Conservation (phyloP, 345 rosid genomes). For the Aurinia saxatilis region DNA sequence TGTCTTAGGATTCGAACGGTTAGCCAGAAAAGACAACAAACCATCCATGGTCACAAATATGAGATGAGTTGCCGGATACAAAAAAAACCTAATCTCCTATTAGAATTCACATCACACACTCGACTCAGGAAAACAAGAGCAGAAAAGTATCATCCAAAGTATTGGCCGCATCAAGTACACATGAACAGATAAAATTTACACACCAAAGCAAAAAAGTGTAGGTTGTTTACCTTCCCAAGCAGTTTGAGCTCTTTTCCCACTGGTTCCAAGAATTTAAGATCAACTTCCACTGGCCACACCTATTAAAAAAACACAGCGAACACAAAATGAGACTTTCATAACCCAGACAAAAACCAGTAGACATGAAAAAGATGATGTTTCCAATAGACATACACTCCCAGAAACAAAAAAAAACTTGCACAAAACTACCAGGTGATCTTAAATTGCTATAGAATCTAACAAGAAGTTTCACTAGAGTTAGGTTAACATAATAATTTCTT, state of each 20-base stretch:
- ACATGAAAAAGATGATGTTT: no score
- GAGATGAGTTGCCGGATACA: not conserved
- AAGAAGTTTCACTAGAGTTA: no score
- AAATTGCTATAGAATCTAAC: not conserved
- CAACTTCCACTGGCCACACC: conserved; percentile 88
- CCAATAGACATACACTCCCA: not conserved
- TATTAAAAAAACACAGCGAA: conserved; percentile 18
- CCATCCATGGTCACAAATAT: not conserved
- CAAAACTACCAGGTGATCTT: not conserved
- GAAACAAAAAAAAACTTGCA: not conserved
- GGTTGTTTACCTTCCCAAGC: conserved; percentile 69
- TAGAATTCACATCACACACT: not conserved
- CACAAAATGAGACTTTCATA: not conserved
- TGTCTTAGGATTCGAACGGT: not conserved
- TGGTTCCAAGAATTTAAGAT: conserved; percentile 75
- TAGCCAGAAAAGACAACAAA: not conserved
- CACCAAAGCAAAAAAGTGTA: not conserved
- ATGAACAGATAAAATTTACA: not conserved
- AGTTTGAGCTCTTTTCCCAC: conserved; percentile 65
- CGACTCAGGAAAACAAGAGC: not conserved
- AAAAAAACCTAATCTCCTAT: not conserved
- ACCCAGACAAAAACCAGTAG: not conserved
- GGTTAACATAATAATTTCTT: not conserved
- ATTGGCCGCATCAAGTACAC: not conserved
- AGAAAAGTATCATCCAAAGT: not conserved